These are phyloP conservation scores for Xylariaceae sp. DNA, from an alignment of 2,329 filamentous ascomycete species.

Conservation along the genomic window DNA sequence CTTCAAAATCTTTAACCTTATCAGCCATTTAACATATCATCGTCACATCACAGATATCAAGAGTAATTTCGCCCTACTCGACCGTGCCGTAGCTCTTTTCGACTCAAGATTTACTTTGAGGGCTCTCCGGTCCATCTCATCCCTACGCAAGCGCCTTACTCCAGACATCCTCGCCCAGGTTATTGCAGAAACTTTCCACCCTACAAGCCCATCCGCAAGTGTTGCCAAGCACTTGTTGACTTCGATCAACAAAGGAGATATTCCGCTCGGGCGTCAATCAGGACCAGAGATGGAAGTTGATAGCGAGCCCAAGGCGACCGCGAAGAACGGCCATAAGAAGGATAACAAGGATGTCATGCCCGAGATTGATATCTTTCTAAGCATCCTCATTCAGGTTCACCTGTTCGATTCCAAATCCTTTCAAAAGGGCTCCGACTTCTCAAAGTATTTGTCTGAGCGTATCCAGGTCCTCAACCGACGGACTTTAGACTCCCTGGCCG, in stretches of 20 bases:
- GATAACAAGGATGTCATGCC: conserved; percentile 72
- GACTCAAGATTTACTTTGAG: conserved; percentile 93
- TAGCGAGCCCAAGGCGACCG: conserved; percentile 47
- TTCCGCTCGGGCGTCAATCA: conserved; percentile 54
- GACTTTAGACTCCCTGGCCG: conserved; percentile 87
- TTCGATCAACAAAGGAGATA: conserved; percentile 63
- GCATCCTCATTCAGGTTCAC: conserved; percentile 81
- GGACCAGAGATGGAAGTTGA: conserved; percentile 71
- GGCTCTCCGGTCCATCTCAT: conserved; percentile 91
- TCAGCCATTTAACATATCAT: conserved; percentile 1
- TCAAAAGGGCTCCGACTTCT: conserved; percentile 79
- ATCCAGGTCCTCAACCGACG: conserved; percentile 88
- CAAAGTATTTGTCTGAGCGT: conserved; percentile 74
- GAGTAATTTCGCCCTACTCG: conserved; percentile 85
- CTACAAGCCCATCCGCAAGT: conserved; percentile 54
- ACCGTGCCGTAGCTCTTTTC: conserved; percentile 87
- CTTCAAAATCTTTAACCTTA: not conserved
- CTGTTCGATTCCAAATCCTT: conserved; percentile 82
- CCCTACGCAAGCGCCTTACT: conserved; percentile 85
- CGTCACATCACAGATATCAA: conserved; percentile 71
- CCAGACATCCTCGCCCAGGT: conserved; percentile 76
- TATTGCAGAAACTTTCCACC: conserved; percentile 74
- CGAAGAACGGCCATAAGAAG: conserved; percentile 58
- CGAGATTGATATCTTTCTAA: conserved; percentile 84
- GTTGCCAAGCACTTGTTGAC: conserved; percentile 67